phyloP scores from a whole-genome alignment of 2,329 filamentous ascomycete genomes.

The Fusarium sp. region DNA sequence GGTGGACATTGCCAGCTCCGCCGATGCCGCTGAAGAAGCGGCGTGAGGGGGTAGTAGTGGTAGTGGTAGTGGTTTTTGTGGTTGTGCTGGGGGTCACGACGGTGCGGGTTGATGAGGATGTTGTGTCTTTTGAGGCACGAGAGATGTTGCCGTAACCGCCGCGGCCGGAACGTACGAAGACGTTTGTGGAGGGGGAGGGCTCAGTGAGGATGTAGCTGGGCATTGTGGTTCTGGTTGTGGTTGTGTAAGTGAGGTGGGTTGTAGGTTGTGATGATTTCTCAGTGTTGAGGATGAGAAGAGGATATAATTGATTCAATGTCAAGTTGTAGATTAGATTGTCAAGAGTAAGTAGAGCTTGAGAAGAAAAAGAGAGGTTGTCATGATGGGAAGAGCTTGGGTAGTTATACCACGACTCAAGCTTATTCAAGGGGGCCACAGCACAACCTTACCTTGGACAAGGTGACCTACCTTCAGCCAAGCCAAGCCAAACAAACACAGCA shows the following conservation, averaged over 20 bases:
- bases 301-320: not conserved
- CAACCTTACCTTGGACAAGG: not conserved
- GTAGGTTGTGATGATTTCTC: not conserved
- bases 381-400: constrained; percentile 34
- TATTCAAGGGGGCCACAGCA: not conserved
- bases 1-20: constrained; percentile 71
- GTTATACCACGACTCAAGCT: constrained; percentile 35
- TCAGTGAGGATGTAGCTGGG: constrained; percentile 48
- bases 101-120: constrained; percentile 55
- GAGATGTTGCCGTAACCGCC: constrained; percentile 67
- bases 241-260: constrained; percentile 17
- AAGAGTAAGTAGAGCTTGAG: constrained; percentile 8
- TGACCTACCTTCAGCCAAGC: constrained; percentile 26
- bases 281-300: not conserved
- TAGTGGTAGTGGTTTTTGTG: constrained; percentile 38
- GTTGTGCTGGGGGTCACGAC: constrained; percentile 51
- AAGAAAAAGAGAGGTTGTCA: constrained; percentile 23
- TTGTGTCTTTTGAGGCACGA: constrained; percentile 57
- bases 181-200: constrained; percentile 45
- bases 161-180: constrained; percentile 61
- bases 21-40: constrained; percentile 74
- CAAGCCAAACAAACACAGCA: constrained; percentile 7
- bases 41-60: constrained; percentile 47
- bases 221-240: constrained; percentile 37
- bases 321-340: not conserved